Evolutionary conservation across 768 basidiomycete species (phyloP).

Genomic region (Gloeopeniophorella convolvens): DNA sequence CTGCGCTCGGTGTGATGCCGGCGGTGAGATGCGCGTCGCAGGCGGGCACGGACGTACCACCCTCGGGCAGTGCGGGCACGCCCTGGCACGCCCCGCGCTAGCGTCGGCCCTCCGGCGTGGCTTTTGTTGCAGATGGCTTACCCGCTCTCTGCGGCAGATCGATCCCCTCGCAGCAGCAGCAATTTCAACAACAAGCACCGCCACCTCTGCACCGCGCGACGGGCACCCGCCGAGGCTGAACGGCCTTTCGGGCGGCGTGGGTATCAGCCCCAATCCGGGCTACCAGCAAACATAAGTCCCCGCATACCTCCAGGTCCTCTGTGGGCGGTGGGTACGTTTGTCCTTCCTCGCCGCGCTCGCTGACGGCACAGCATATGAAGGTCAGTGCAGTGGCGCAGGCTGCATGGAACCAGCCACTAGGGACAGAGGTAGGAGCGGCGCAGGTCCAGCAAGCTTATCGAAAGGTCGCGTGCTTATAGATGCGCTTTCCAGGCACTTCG

Average conservation of each 20-base stretch:
- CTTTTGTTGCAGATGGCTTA: conserved; percentile 85
- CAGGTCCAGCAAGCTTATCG: conserved; percentile 29
- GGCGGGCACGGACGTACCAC: conserved; percentile 57
- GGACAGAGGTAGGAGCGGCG: conserved; percentile 39
- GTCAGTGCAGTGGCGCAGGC: conserved; percentile 55
- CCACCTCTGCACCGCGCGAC: conserved; percentile 28
- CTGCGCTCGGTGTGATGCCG: conserved; percentile 68
- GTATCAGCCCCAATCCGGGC: conserved; percentile 57
- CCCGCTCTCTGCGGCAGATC: conserved; percentile 73
- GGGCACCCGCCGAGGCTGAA: conserved; percentile 74
- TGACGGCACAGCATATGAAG: conserved; percentile 43
- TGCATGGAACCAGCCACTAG: conserved; percentile 64
- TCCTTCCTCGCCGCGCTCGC: background rate
- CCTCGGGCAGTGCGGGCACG: conserved; percentile 33
- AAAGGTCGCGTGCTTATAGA: conserved; percentile 47
- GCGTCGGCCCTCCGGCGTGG: conserved; percentile 46
- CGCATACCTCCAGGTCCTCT: conserved; percentile 37
- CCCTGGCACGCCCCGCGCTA: too few relatives aligned
- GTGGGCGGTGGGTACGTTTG: conserved; percentile 57
- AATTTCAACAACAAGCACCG: conserved; percentile 27
- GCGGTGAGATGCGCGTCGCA: conserved; percentile 78
- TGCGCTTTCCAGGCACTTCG: too few relatives aligned
- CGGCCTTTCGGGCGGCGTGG: conserved; percentile 48
- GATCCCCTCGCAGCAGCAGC: conserved; percentile 37
- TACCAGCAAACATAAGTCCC: conserved; percentile 52